Conservation (phyloP, 345 rosid species). For the Melaleuca quinquenervia region DNA sequence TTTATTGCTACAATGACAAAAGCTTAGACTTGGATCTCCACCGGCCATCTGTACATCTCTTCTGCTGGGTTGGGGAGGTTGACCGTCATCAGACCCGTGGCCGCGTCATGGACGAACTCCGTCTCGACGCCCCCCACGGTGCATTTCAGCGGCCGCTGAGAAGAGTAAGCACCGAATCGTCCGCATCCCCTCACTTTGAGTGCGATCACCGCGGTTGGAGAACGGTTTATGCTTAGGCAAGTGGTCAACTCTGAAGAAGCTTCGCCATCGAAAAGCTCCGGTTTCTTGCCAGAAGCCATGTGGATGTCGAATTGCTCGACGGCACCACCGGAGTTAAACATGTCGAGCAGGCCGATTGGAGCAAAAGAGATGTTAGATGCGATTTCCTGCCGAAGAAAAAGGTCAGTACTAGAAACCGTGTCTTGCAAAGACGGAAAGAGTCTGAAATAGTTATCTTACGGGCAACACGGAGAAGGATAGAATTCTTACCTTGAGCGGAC, state of each 20-base stretch:
- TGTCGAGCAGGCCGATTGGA: slow-evolving; percentile 74
- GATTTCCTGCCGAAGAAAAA: slow-evolving; percentile 41
- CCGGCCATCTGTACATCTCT: slow-evolving; percentile 82
- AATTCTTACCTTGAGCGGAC: slow-evolving; percentile 54
- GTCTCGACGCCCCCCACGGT: slow-evolving; percentile 34
- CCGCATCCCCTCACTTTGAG: slow-evolving; percentile 51
- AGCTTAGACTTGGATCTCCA: slow-evolving; percentile 51
- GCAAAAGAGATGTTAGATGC: slow-evolving; percentile 55
- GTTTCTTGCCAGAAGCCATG: slow-evolving; percentile 15
- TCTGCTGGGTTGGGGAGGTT: slow-evolving; percentile 44
- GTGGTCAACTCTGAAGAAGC: slow-evolving; percentile 26
- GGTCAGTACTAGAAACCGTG: neutral
- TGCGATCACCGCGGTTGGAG: slow-evolving; percentile 36
- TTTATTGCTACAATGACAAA: neutral
- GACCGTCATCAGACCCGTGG: slow-evolving; percentile 48
- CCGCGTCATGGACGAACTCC: slow-evolving; percentile 39
- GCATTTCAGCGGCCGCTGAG: slow-evolving; percentile 65
- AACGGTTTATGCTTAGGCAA: slow-evolving; percentile 29
- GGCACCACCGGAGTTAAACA: slow-evolving; percentile 86
- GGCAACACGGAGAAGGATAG: neutral
- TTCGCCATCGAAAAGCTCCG: slow-evolving; percentile 43
- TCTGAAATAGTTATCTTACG: neutral
- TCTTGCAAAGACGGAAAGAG: neutral
- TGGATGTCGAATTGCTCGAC: slow-evolving; percentile 45
- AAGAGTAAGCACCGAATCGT: slow-evolving; percentile 29